Percentiles rank a stretch among this genome's conserved stretches.
phyloP scores from a whole-genome alignment of 345 rosid genomes.

The Eucalyptus marginata region DNA sequence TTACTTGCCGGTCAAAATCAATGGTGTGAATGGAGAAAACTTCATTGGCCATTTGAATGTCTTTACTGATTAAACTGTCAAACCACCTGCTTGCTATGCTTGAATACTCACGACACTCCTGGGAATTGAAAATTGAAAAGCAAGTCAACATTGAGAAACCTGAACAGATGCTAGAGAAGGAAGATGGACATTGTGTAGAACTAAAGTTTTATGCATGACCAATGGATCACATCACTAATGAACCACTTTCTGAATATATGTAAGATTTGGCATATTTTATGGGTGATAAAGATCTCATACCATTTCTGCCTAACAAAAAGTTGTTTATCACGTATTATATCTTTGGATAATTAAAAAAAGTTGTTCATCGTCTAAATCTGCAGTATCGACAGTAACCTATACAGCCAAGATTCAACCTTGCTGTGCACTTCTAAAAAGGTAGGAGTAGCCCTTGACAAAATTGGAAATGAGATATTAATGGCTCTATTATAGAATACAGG shows the following conservation, averaged over 20 bases:
- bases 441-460: not conserved
- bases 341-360: not conserved
- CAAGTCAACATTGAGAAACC: not conserved
- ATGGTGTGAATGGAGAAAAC: constrained; percentile 50
- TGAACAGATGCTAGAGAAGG: not conserved
- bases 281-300: not conserved
- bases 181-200: not conserved
- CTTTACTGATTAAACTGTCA: constrained; percentile 49
- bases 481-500: not conserved
- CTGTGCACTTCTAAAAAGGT: not conserved
- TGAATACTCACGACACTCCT: constrained; percentile 18
- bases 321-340: not conserved
- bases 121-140: not conserved
- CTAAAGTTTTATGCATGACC: too few relatives aligned
- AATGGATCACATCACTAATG: too few relatives aligned
- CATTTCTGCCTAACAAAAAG: not conserved
- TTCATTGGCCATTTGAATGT: constrained; percentile 43
- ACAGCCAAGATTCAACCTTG: not conserved
- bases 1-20: constrained; percentile 75
- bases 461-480: not conserved
- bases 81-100: constrained; percentile 39
- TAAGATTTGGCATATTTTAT: too few relatives aligned
- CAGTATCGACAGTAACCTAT: fast-evolving
- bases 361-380: not conserved
- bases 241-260: not conserved